These are phyloP conservation scores for Rhodotorula glutinis DNA, from an alignment of 1,284 basidiomycete species.

Conservation along the genomic window DNA sequence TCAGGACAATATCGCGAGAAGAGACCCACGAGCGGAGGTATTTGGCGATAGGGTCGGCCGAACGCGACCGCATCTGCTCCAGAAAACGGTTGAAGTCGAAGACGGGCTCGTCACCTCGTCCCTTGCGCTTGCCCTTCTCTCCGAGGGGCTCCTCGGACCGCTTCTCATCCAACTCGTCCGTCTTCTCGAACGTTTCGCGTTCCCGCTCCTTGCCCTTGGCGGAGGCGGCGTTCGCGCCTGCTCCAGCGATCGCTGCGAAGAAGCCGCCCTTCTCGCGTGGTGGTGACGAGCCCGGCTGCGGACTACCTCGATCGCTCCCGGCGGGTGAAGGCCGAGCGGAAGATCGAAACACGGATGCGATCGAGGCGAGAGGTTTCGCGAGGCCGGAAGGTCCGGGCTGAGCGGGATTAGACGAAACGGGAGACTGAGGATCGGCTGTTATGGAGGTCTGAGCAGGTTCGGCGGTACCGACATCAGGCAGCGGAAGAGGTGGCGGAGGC, in stretches of 20 bases:
- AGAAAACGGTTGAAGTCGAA: slow-evolving; percentile 86
- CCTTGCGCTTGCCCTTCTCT: slow-evolving; percentile 7
- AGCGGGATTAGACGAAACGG: background rate
- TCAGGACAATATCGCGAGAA: background rate
- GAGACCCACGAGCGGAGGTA: slow-evolving; percentile 76
- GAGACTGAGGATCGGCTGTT: background rate
- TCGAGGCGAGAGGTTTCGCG: slow-evolving; percentile 29
- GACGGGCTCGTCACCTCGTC: slow-evolving; percentile 20
- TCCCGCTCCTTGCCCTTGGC: slow-evolving; percentile 14
- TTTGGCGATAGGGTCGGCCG: slow-evolving; percentile 83
- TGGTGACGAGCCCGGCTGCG: slow-evolving; percentile 12
- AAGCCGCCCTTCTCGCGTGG: slow-evolving; percentile 3
- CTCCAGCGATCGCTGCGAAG: background rate
- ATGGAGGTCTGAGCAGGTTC: background rate
- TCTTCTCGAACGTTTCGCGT: background rate
- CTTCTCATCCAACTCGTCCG: slow-evolving; percentile 2
- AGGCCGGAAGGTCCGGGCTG: slow-evolving; percentile 10
- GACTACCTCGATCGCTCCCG: background rate
- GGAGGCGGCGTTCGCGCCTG: background rate
- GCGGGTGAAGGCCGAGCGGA: slow-evolving; percentile 8
- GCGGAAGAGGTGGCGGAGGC: background rate
- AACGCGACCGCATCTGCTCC: slow-evolving; percentile 80
- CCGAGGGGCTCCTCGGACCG: background rate
- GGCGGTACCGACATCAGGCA: background rate
- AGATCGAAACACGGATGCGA: slow-evolving; percentile 36